Conservation (phyloP, 495 filamentous ascomycete genomes). For the Podospora pseudoanserina region DNA sequence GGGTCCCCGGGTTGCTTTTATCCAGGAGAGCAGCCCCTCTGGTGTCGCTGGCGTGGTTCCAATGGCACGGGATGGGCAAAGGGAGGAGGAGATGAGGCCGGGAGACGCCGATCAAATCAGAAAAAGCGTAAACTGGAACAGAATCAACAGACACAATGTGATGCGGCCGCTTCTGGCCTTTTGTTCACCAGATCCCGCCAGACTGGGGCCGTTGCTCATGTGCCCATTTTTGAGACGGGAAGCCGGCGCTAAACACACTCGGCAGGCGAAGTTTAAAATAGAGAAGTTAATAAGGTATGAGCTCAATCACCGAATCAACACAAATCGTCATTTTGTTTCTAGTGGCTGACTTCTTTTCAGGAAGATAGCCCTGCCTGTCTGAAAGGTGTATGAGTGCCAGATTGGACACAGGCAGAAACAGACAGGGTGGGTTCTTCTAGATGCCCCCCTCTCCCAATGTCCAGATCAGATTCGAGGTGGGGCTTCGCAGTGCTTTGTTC, state of each 20-base stretch:
- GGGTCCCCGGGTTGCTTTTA: neutral
- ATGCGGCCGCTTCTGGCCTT: constrained; percentile 20
- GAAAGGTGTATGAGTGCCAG: neutral
- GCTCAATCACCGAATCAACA: neutral
- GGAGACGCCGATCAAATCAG: constrained; percentile 4
- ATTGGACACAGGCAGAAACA: neutral
- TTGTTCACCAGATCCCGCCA: constrained; percentile 23
- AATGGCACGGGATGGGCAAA: neutral
- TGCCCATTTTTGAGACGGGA: constrained; percentile 24
- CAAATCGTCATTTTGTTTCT: neutral
- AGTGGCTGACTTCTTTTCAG: neutral
- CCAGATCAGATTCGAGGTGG: neutral
- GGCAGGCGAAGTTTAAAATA: constrained; percentile 21
- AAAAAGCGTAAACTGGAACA: constrained; percentile 3
- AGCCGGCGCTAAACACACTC: constrained; percentile 26
- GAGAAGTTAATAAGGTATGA: neutral
- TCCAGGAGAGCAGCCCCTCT: neutral
- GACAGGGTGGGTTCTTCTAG: neutral
- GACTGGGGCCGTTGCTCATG: constrained; percentile 27
- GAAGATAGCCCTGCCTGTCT: neutral
- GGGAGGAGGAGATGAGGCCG: constrained; percentile 9
- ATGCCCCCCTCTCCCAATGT: neutral
- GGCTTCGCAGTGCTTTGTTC: neutral
- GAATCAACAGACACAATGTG: constrained; percentile 13
- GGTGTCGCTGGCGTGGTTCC: neutral